Base-by-base conservation (phyloP, 208 protist genomes). In the Trypanosoma platydactyli region DNA sequence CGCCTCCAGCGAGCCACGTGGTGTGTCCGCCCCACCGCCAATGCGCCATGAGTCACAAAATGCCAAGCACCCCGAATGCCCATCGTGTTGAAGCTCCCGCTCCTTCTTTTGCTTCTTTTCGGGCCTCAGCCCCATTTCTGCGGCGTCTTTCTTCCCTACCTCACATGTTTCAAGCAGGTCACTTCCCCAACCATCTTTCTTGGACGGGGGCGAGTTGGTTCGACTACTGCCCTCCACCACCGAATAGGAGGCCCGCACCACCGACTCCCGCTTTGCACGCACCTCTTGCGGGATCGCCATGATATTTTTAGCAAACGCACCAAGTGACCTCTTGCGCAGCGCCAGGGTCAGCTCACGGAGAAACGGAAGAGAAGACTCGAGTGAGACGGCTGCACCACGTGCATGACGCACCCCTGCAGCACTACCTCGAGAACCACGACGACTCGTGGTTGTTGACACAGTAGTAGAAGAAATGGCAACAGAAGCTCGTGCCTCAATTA, bases 241-340 rank as follows among this genome's bases (percentile, higher is more conserved):
- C 5, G 78, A 51, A 41, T 85, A 64, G 16, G 73, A 72, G 53
- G 53, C 29, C 20, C 73, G 73, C 64, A 89, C 61, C 13, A 94
- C 88, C 41, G 79, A 67, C 63, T 89, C 88, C 1, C 88, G 82
- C 60, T 94, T 94, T 24, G 64, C 64, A 1, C 81, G 84, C 1
- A 94, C 76, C 57, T 84, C 76, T 5, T 68, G 67, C n/a, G 80
- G 80, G 0, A 74, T 83, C 30, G 79, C 45, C 52, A 78, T 50
- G 6, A 90, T 55, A 53, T 89, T 76, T 50, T 80, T 79, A 15
- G 68, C 71, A 35, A 87, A 80, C 4, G 61, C 13, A 12, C 76
- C 65, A 29, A 72, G 58, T 11, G 73, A 64, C 2, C 76, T 75
- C 64, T 83, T 86, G 52, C 77, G 77, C 7, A 90, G 61, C 15